A percentile compares a stretch with the other conserved stretches of the same genome.
Conservation (phyloP, 2,329 filamentous ascomycete genomes). For the Phialophora tarda region DNA sequence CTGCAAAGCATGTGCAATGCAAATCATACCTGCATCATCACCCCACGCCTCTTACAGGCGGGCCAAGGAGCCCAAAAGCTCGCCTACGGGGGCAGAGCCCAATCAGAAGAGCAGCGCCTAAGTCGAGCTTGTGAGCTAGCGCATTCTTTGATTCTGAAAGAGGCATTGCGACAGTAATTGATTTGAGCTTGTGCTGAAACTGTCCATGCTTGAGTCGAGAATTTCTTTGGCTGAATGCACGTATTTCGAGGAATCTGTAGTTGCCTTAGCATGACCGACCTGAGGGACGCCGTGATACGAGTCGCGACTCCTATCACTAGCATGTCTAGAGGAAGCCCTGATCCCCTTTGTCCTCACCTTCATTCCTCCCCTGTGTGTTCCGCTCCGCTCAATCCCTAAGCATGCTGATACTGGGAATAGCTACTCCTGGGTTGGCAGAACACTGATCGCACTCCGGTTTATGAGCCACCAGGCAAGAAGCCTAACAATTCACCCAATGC, state of each 20-base stretch:
- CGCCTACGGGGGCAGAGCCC: neutral
- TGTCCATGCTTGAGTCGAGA: neutral
- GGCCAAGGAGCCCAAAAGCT: neutral
- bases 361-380: too few relatives aligned
- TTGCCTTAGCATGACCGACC: too few relatives aligned
- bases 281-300: too few relatives aligned
- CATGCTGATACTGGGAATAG: too few relatives aligned
- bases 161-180: neutral
- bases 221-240: neutral
- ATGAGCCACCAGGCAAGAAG: neutral
- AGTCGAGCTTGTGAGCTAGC: neutral
- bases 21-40: conserved; percentile 19
- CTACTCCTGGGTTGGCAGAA: neutral
- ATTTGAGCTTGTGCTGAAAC: neutral
- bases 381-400: too few relatives aligned
- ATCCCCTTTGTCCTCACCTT: too few relatives aligned
- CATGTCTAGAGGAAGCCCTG: too few relatives aligned
- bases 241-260: neutral
- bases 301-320: too few relatives aligned
- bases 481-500: neutral
- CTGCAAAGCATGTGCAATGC: conserved; percentile 10
- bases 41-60: conserved; percentile 1
- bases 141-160: neutral
- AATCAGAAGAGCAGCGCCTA: conserved; percentile 1
- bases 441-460: neutral